Evolutionary conservation across 1,284 basidiomycete genomes (phyloP), one percentile per base, ranked within the genome.

Genomic region (Papiliotrema fonsecae): DNA sequence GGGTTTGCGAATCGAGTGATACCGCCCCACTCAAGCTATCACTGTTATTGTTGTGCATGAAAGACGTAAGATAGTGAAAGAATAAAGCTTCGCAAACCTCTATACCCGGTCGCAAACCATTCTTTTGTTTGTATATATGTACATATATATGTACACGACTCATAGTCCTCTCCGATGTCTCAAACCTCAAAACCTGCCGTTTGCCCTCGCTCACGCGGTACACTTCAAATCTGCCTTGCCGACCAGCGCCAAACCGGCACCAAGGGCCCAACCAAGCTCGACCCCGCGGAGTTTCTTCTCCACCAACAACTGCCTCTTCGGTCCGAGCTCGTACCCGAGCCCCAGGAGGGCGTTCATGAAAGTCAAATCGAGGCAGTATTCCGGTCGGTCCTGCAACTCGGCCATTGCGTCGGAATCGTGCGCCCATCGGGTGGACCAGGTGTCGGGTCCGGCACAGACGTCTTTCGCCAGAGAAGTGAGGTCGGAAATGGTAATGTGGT

Each of bases 211-310:
- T 44, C 58, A 74, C 22, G 64, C 68, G 9, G 63, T 60, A 51
- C 72, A 74, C 39, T 62, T 70, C 51, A 74, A 58, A 38, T 67
- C 61, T 21, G 72, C 70, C 52, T 73, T 73, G 49, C 73, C 65
- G 16, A 76, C 63, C 56, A 88, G 79, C 27, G 82, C 83, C 61
- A 91, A 80, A 48, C 84, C 84, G 13, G 90, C 91, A 18, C 90
- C 90, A 22, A 97, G 74, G 58, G 84, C 87, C 94, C 94, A 98
- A 7, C 96, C 94, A 49, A 98, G 75, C 80, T 97, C 96, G 4
- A 92, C 93, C 6, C 86, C 89, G 24, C 80, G 80, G 40, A 98
- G 80, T 79, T 88, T 84, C 79, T 97, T 97, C 62, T 84, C 93
- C 34, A 92, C 81, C 70, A 79, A 77, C 32, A 93, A 80, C 57